phyloP scores from a whole-genome alignment of 768 basidiomycete species.

The Leccinum pellstonianum region DNA sequence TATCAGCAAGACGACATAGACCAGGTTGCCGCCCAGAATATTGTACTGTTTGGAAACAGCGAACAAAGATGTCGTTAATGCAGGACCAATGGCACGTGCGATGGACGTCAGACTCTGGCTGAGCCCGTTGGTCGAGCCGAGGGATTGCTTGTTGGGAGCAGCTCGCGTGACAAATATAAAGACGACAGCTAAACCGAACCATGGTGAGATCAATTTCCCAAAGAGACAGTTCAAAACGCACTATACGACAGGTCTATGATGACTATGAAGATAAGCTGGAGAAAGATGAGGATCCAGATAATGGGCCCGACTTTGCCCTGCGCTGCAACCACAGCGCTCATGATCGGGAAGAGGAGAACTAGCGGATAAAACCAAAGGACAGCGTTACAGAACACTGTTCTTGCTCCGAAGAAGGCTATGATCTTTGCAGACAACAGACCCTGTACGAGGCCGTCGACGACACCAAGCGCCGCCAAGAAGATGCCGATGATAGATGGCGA shows the following conservation, averaged over 20 bases:
- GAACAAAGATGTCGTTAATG: slow-evolving; percentile 49
- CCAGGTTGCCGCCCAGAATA: slow-evolving; percentile 49
- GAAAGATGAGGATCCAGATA: slow-evolving; percentile 38
- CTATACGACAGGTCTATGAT: slow-evolving; percentile 45
- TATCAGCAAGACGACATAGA: slow-evolving; percentile 42
- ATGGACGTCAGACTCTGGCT: slow-evolving; percentile 47
- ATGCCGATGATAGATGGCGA: slow-evolving; percentile 42
- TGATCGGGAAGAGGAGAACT: slow-evolving; percentile 45
- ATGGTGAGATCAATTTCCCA: slow-evolving; percentile 1
- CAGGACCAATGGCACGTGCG: slow-evolving; percentile 50
- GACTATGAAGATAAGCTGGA: slow-evolving; percentile 25
- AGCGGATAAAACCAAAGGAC: slow-evolving; percentile 39
- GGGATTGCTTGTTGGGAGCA: slow-evolving; percentile 49
- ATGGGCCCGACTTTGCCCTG: slow-evolving; percentile 32
- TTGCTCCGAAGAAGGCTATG: slow-evolving; percentile 41
- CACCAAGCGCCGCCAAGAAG: slow-evolving; percentile 36
- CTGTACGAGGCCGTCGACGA: slow-evolving; percentile 41
- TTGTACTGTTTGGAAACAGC: slow-evolving; percentile 50
- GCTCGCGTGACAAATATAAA: slow-evolving; percentile 54
- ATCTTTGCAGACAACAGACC: slow-evolving; percentile 40
- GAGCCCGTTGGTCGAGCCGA: slow-evolving; percentile 60
- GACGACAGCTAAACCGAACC: slow-evolving; percentile 38
- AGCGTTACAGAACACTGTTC: slow-evolving; percentile 39
- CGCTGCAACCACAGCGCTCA: slow-evolving; percentile 38
- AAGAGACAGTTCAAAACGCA: slow-evolving; percentile 20